Conservation (phyloP, 495 filamentous ascomycete species). For the Penicillium steckii region DNA sequence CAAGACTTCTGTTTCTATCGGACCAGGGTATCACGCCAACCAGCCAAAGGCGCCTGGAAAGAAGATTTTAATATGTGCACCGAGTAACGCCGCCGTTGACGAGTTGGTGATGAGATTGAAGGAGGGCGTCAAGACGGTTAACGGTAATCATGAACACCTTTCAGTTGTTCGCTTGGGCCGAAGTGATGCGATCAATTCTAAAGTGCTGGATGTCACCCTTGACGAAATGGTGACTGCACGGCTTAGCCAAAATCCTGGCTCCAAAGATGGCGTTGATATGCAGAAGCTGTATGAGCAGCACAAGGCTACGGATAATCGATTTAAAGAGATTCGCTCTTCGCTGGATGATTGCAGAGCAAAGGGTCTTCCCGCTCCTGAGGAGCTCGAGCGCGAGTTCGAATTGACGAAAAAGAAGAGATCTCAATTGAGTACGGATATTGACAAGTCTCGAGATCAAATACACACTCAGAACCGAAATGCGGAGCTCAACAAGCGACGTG, state of each 20-base stretch:
- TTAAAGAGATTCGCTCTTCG: conserved; percentile 62
- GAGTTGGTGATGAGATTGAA: conserved; percentile 94
- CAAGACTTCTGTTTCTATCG: conserved; percentile 28
- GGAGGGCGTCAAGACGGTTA: conserved; percentile 75
- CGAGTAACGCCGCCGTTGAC: conserved; percentile 96
- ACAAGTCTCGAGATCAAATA: conserved; percentile 79
- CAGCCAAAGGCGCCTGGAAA: conserved; percentile 37
- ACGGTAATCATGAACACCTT: conserved; percentile 68
- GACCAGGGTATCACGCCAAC: conserved; percentile 13
- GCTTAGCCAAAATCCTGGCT: conserved; percentile 45
- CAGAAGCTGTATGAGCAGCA: conserved; percentile 82
- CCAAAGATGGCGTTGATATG: conserved; percentile 51
- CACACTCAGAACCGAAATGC: conserved; percentile 71
- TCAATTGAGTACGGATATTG: conserved; percentile 74
- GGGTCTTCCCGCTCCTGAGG: conserved; percentile 57
- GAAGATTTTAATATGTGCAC: conserved; percentile 92
- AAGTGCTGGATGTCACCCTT: conserved; percentile 87
- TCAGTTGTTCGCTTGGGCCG: conserved; percentile 89
- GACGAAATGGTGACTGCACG: conserved; percentile 84
- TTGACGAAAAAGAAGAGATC: conserved; percentile 70
- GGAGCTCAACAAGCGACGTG: conserved; percentile 79
- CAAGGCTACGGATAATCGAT: conserved; percentile 66
- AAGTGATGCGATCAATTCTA: conserved; percentile 87
- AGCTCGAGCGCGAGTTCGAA: conserved; percentile 76
- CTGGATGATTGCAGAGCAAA: conserved; percentile 69